A percentile compares a stretch with the other conserved stretches of the same genome.
Evolutionary conservation across 441 rosid species (phyloP).

Genomic region (Arabidopsis hybrid): DNA sequence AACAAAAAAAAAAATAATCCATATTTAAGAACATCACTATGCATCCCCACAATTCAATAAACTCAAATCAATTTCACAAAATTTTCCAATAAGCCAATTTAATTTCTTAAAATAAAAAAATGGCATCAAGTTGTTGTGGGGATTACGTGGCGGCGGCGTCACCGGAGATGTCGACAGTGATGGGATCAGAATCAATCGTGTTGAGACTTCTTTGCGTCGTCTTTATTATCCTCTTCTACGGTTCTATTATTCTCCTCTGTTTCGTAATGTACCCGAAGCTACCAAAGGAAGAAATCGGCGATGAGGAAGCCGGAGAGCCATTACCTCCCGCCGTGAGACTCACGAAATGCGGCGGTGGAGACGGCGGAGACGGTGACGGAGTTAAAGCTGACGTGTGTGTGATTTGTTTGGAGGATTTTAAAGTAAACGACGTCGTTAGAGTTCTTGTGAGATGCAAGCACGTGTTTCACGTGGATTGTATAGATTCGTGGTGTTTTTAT

Average conservation of each 20-base stretch:
- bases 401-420: slow-evolving; percentile 41
- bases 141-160: slow-evolving; percentile 35
- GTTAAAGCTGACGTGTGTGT: slow-evolving; percentile 33
- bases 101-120: neutral
- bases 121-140: slow-evolving; percentile 35
- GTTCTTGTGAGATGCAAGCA: slow-evolving; percentile 40
- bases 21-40: slow-evolving; percentile 20
- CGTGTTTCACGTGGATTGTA: slow-evolving; percentile 46
- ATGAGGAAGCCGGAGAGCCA: slow-evolving; percentile 40
- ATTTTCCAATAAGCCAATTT: too few relatives aligned
- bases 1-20: neutral
- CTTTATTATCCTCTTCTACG: slow-evolving; percentile 38
- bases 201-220: slow-evolving; percentile 38
- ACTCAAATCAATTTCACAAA: neutral
- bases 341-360: slow-evolving; percentile 11
- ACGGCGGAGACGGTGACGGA: slow-evolving; percentile 2
- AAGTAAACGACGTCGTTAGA: slow-evolving; percentile 40
- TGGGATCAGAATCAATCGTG: slow-evolving; percentile 23
- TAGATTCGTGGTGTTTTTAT: slow-evolving; percentile 48
- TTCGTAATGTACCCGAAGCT: slow-evolving; percentile 41
- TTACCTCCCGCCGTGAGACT: slow-evolving; percentile 40
- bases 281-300: slow-evolving; percentile 30
- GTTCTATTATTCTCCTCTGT: slow-evolving; percentile 32
- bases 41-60: neutral
- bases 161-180: slow-evolving; percentile 33